Conservation (phyloP, 495 filamentous ascomycete species). For the Astrothelium macrocarpum region DNA sequence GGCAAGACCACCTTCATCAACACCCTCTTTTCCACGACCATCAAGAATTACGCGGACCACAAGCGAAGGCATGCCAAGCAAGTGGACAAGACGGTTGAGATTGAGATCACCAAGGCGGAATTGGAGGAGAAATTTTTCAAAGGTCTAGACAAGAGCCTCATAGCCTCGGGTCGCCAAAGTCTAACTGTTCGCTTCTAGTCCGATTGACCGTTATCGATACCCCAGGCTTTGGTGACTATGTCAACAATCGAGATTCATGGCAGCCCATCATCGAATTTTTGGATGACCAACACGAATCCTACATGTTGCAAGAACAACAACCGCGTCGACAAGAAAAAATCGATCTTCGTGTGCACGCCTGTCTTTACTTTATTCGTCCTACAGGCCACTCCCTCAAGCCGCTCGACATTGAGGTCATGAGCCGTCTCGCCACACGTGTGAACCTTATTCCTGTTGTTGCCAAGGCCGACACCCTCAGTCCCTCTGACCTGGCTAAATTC, state of each 20-base stretch:
- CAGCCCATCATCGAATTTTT: constrained; percentile 99
- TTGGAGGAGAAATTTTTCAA: constrained; percentile 99
- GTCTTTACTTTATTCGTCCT: constrained; percentile 96
- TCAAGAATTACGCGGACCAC: constrained; percentile 99
- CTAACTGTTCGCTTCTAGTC: constrained; percentile 46
- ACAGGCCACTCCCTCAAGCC: constrained; percentile 98
- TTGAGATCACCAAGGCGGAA: constrained; percentile 99
- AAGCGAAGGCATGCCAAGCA: constrained; percentile 97
- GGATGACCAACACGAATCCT: constrained; percentile 99
- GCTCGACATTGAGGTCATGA: constrained; percentile 99
- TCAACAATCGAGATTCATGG: constrained; percentile 99
- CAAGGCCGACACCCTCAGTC: constrained; percentile 96
- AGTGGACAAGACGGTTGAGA: constrained; percentile 98
- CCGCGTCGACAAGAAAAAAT: constrained; percentile 96
- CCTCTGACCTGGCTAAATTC: constrained; percentile 78
- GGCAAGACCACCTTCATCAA: constrained; percentile 99
- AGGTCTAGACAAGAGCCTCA: constrained; percentile 44
- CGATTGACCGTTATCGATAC: constrained; percentile 98
- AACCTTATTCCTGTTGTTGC: constrained; percentile 97
- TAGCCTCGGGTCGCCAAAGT: constrained; percentile 4
- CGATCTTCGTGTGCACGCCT: constrained; percentile 95
- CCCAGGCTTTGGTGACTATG: constrained; percentile 97
- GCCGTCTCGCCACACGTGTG: constrained; percentile 90
- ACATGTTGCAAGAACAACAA: constrained; percentile 99
- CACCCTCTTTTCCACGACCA: constrained; percentile 98